phyloP scores from a whole-genome alignment of 306 rosid species.

The Lathyrus oleraceus region DNA sequence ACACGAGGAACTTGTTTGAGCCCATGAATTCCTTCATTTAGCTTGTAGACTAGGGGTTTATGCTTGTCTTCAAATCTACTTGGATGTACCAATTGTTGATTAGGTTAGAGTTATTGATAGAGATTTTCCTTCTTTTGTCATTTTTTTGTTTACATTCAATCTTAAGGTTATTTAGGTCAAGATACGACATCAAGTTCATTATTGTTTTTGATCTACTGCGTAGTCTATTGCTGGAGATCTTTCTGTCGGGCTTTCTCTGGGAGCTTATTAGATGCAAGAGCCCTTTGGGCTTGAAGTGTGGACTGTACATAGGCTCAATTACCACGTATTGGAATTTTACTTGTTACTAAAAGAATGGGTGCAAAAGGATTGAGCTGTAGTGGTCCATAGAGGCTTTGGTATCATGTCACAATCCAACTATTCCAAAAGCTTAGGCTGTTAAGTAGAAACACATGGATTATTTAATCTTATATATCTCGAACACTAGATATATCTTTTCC shows the following conservation, averaged over 20 bases:
- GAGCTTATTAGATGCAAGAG: not conserved
- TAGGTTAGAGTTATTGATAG: not conserved
- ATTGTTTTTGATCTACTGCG: not conserved
- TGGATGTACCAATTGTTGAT: constrained; percentile 1
- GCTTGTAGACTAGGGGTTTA: not conserved
- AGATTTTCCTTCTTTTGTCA: not conserved
- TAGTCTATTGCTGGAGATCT: not conserved
- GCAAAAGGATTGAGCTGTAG: not conserved
- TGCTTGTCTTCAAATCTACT: not conserved
- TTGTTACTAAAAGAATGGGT: constrained; percentile 1
- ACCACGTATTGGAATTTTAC: not conserved
- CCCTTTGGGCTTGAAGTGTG: not conserved
- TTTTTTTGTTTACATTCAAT: constrained; percentile 3
- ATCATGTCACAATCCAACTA: not conserved
- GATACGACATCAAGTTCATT: not conserved
- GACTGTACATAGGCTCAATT: not conserved
- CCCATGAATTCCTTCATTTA: not conserved
- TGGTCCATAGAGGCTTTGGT: not conserved
- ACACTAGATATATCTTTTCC: not conserved
- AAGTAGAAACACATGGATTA: not conserved
- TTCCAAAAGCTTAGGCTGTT: not conserved
- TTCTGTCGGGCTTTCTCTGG: not conserved
- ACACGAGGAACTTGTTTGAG: not conserved
- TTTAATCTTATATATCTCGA: constrained; percentile 4
- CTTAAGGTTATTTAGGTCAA: not conserved